Conservation (phyloP, 179 eudicot genomes). For the Heliamphora pulchella region DNA sequence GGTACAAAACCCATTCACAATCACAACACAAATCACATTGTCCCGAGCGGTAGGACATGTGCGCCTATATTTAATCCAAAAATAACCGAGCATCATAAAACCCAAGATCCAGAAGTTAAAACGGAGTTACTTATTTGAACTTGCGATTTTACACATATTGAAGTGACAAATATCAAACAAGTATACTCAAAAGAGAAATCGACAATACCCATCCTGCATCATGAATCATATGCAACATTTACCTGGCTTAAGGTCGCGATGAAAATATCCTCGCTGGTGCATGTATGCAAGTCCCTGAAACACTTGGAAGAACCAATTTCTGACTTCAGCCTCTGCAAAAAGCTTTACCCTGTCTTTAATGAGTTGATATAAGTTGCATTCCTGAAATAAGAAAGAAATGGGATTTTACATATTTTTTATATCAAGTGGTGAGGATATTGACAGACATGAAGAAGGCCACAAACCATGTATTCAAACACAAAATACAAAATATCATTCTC, state of each 20-base stretch:
- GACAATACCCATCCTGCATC: background rate
- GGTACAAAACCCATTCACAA: no score
- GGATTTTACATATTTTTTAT: slow-evolving; percentile 9
- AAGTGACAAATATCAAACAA: background rate
- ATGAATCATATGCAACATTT: slow-evolving; percentile 8
- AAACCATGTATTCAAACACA: slow-evolving; percentile 51
- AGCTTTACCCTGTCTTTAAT: slow-evolving; percentile 36
- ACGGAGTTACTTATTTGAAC: background rate
- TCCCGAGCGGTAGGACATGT: no score
- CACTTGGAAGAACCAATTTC: slow-evolving; percentile 83
- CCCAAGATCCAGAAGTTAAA: background rate
- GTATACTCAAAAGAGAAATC: background rate
- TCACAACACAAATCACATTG: no score
- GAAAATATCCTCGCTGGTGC: slow-evolving; percentile 94
- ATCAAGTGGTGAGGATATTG: background rate
- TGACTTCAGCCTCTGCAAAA: slow-evolving; percentile 47
- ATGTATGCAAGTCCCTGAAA: slow-evolving; percentile 96
- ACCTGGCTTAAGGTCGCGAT: slow-evolving; percentile 99
- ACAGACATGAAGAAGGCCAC: background rate
- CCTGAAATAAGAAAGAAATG: slow-evolving; percentile 25
- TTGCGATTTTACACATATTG: background rate
- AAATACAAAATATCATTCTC: slow-evolving; percentile 53
- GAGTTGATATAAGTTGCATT: slow-evolving; percentile 45
- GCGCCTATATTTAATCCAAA: background rate
- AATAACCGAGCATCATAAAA: no score